Conservation (phyloP, 2,329 filamentous ascomycete species). For the Penicillium brasilianum region DNA sequence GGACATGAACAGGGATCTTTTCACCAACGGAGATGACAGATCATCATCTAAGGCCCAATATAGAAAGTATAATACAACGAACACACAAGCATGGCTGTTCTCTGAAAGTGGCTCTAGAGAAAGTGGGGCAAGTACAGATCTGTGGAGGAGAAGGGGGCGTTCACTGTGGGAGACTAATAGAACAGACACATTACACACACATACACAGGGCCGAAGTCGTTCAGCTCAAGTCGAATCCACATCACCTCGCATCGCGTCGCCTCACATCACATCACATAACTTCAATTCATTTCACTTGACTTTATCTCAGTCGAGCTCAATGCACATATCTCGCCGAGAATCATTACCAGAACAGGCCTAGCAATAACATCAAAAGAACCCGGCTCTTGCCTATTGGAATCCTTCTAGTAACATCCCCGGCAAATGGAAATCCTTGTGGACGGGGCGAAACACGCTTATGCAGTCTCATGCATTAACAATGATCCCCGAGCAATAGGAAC, state of each 20-base stretch:
- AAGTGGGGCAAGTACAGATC: neutral
- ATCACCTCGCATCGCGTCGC: neutral
- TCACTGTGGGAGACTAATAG: neutral
- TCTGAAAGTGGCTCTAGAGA: neutral
- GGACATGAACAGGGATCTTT: neutral
- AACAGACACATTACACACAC: neutral
- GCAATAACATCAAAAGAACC: neutral
- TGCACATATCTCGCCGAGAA: neutral
- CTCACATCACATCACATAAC: neutral
- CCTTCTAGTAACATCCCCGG: neutral
- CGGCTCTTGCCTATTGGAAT: neutral
- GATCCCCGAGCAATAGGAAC: constrained; percentile 7
- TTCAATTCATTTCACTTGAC: no score
- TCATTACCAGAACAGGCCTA: neutral
- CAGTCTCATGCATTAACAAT: neutral
- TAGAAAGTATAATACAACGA: neutral
- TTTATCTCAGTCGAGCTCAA: no score
- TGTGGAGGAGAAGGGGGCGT: neutral
- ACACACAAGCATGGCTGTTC: neutral
- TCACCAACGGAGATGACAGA: constrained; percentile 1
- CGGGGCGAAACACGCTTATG: constrained; percentile 3
- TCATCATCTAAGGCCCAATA: neutral
- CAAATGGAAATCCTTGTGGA: neutral
- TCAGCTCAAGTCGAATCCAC: neutral
- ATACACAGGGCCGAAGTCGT: neutral